Evolutionary conservation across 257 asterid genomes (phyloP), one percentile per base, ranked within the genome.

Genomic region (Misopates orontium): DNA sequence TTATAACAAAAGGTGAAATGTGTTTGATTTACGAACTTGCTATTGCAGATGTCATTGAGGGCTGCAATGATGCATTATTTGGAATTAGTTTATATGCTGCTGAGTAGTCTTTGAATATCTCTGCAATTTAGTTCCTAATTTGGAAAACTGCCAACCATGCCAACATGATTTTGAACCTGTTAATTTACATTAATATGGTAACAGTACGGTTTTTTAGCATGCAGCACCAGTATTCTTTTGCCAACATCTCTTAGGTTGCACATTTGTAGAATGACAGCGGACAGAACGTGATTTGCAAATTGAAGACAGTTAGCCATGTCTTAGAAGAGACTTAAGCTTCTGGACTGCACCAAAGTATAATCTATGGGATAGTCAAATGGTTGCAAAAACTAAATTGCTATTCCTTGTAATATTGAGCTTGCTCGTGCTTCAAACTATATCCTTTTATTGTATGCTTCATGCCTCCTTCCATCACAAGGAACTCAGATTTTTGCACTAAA

Each of bases 201-300:
- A 23, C 50, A 49, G 25, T 64, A 16, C 23, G 22, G 52, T 49
- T 5, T 53, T 23, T 51, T 23, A 11, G 44, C 31, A 36, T 5
- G 16, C 44, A 9, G 36, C 22, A 42, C 18, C 57, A 60, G 48
- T 50, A 36, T 51, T 28, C 57, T 41, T 60, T 56, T 32, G 47
- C 51, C 57, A 31, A 31, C 42, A 14, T 56, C 52, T 68, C 49
- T 49, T 57, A 50, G 72, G 62, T 61, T 56, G 61, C 71, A 31
- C 36, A n/a, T n/a, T 25, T 32, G 60, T 5, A 31, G 60, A 44
- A 18, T 28, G 16, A 17, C 42, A 18, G 62, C 57, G 5, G 60
- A 45, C 59, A 62, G 41, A 25, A 54, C 31, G 18, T 31, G 24
- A 64, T 40, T 15, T 61, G n/a, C 28, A 11, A 64, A 49, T 57